These are phyloP conservation scores for Neopestalotiopsis rosae DNA, from an alignment of 2,329 filamentous ascomycete genomes.

Conservation along the genomic window DNA sequence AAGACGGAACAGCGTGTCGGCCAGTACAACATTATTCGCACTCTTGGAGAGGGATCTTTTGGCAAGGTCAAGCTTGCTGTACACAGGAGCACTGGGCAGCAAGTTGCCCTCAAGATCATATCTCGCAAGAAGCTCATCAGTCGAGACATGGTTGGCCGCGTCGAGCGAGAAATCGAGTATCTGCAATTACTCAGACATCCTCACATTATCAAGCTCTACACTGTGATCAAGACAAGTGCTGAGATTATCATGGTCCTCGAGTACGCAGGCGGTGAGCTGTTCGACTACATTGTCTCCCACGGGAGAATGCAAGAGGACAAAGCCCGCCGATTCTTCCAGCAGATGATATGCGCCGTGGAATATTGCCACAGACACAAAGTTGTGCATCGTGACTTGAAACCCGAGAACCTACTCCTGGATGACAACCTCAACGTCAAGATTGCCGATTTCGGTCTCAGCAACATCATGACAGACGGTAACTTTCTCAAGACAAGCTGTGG, in stretches of 20 bases:
- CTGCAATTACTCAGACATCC: constrained; percentile 93
- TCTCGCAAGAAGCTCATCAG: constrained; percentile 95
- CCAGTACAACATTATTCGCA: constrained; percentile 88
- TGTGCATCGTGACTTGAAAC: constrained; percentile 95
- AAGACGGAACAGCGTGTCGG: constrained; percentile 84
- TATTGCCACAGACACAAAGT: constrained; percentile 99
- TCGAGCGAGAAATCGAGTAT: constrained; percentile 98
- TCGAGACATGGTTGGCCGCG: constrained; percentile 95
- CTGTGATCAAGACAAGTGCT: constrained; percentile 90
- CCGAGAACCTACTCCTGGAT: constrained; percentile 94
- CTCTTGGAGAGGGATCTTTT: constrained; percentile 94
- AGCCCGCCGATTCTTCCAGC: constrained; percentile 97
- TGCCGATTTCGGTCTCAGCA: constrained; percentile 96
- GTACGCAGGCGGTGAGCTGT: constrained; percentile 94
- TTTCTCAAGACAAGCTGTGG: constrained; percentile 99
- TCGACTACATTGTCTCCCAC: constrained; percentile 96
- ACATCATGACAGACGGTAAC: constrained; percentile 99
- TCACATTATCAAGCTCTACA: constrained; percentile 99
- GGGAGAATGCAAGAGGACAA: constrained; percentile 90
- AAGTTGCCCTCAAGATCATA: constrained; percentile 98
- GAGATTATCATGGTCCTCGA: constrained; percentile 99
- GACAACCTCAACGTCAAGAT: constrained; percentile 98
- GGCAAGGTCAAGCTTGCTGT: constrained; percentile 98
- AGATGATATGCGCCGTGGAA: constrained; percentile 98
- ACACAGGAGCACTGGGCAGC: constrained; percentile 89